Conservation (phyloP, 1,284 basidiomycete species). For the Porogramme epimiltina region DNA sequence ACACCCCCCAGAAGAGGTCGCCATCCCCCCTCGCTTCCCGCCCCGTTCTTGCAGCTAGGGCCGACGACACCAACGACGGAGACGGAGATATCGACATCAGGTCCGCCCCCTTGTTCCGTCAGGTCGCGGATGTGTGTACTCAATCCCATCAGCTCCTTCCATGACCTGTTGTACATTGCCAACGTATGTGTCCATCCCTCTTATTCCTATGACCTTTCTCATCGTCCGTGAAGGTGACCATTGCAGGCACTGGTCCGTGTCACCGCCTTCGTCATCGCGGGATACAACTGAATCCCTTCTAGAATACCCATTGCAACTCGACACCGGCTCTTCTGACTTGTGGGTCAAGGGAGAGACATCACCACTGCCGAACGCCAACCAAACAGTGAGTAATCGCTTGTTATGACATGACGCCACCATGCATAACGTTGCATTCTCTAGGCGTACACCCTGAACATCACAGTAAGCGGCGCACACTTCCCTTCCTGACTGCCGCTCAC, state of each 20-base stretch:
- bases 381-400: constrained; percentile 46
- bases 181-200: constrained; percentile 50
- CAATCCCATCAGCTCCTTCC: constrained; percentile 51
- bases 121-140: background rate
- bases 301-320: constrained; percentile 74
- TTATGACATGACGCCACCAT: background rate
- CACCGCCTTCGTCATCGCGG: background rate
- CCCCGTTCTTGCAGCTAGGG: constrained; percentile 25
- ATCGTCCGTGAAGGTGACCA: constrained; percentile 48
- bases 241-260: constrained; percentile 59
- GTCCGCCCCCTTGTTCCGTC: constrained; percentile 19
- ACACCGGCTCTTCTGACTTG: constrained; percentile 83
- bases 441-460: constrained; percentile 55
- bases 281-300: background rate
- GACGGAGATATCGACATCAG: constrained; percentile 31
- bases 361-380: constrained; percentile 52
- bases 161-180: constrained; percentile 74
- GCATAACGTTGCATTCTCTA: constrained; percentile 20
- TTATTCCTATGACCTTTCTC: background rate
- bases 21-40: constrained; percentile 22
- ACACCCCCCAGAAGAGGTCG: constrained; percentile 23
- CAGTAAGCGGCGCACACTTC: constrained; percentile 43
- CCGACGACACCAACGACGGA: constrained; percentile 21
- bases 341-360: constrained; percentile 60
- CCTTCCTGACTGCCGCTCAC: background rate